phyloP scores from a whole-genome alignment of 345 rosid genomes.

The Pistacia atlantica region DNA sequence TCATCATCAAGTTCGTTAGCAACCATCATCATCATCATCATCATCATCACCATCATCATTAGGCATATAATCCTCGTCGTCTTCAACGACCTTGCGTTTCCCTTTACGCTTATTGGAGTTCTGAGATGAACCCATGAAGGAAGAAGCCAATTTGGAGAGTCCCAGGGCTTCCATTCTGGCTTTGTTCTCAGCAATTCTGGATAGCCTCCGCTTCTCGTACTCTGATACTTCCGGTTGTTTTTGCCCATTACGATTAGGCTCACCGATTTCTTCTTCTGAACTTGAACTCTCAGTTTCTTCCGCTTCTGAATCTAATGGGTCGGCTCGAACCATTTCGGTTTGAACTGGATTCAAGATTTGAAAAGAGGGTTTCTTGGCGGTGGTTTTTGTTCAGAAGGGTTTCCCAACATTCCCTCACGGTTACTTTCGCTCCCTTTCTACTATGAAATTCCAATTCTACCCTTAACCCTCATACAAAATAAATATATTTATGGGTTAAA shows the following conservation, averaged over 20 bases:
- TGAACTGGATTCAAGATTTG: not conserved
- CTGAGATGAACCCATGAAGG: conserved; percentile 42
- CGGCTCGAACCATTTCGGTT: conserved; percentile 28
- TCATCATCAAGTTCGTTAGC: conserved; percentile 15
- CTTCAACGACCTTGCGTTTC: conserved; percentile 49
- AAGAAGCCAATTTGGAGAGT: conserved; percentile 53
- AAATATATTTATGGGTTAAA: too few relatives aligned
- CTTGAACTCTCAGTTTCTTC: conserved; percentile 35
- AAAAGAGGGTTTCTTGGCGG: not conserved
- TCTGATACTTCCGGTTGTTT: conserved; percentile 40
- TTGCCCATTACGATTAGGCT: not conserved
- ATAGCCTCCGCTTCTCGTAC: conserved; percentile 68
- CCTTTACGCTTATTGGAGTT: conserved; percentile 33
- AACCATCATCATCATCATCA: conserved; percentile 11
- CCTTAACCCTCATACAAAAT: not conserved
- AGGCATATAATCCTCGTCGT: conserved; percentile 75
- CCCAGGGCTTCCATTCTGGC: conserved; percentile 86
- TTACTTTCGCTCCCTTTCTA: not conserved
- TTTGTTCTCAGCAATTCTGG: conserved; percentile 79
- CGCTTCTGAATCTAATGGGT: conserved; percentile 19
- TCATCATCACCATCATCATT: conserved; percentile 28
- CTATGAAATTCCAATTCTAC: not conserved
- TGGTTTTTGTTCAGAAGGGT: not conserved
- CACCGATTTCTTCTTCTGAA: conserved; percentile 36
- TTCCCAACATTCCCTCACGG: not conserved